Evolutionary conservation across 2,329 filamentous ascomycete genomes (phyloP).

Genomic region (Paracorniculantispora psalliotae): DNA sequence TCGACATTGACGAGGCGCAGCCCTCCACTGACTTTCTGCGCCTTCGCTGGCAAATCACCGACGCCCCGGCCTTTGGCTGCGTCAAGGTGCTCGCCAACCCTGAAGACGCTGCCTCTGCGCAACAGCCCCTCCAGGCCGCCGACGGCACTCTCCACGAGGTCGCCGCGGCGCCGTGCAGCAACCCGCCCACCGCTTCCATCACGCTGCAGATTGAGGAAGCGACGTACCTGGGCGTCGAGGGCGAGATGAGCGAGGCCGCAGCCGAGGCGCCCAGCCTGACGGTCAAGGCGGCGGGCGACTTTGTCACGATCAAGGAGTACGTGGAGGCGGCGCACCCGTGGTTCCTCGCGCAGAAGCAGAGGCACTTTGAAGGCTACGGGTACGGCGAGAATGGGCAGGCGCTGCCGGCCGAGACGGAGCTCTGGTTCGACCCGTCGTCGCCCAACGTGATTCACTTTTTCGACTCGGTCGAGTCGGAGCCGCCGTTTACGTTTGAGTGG

Average conservation of each 20-base stretch:
- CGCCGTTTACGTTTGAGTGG: constrained; percentile 5
- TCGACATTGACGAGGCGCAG: background rate
- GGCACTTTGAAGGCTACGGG: background rate
- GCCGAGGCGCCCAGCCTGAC: background rate
- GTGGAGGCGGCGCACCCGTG: constrained; percentile 1
- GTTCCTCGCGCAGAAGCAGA: background rate
- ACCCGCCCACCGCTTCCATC: background rate
- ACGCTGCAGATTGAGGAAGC: constrained; percentile 3
- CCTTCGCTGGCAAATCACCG: constrained; percentile 7
- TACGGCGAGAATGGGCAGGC: background rate
- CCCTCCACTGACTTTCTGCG: constrained; percentile 2
- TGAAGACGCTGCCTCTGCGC: constrained; percentile 2
- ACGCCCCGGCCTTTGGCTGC: background rate
- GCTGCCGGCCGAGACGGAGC: constrained; percentile 4
- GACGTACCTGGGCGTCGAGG: constrained; percentile 1
- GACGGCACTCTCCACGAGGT: background rate
- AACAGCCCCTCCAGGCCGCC: background rate
- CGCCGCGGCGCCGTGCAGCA: background rate
- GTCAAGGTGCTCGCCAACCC: constrained; percentile 1
- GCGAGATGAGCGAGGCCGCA: background rate
- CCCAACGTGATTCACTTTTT: constrained; percentile 2
- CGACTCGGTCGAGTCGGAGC: constrained; percentile 8
- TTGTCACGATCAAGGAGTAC: constrained; percentile 3
- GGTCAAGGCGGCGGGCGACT: background rate
- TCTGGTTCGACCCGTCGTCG: constrained; percentile 10